Base-by-base conservation (phyloP, 371 early-diverging fungal species). In the Mucor mucedo region DNA sequence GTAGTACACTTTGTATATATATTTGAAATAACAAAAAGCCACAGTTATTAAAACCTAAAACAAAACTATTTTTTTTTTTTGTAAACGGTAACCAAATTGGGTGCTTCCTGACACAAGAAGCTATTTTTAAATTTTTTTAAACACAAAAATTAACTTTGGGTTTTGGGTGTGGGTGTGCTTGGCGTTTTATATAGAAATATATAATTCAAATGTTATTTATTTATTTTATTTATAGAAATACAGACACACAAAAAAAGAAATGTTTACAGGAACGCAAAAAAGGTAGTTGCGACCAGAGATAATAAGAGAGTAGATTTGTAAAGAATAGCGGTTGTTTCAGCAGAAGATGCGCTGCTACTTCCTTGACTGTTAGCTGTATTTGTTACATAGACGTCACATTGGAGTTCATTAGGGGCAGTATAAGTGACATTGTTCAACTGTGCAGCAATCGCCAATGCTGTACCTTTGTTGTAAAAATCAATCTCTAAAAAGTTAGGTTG, bases 401-500 rank as follows among this genome's bases (percentile, higher is more conserved):
- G 52, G 10, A 74, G 57, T 47, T 62, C 33, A 21, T 39, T 11
- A n/a, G 55, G 56, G 8, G 32, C 39, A 3, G 16, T 58, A 65
- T 82, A 90, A 0, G 72, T 69, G 29, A 92, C 91, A 50, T 80
- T 80, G 69, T 93, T 93, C 27, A 90, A 55, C 39, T 74, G 55
- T 3, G 90, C 92, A 10, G 87, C 82, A 55, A 78, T 73, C 45
- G 78, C 56, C 55, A 87, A 63, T 5, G 86, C 49, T 5, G 69
- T 69, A 8, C 91, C 92, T 14, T 79, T 57, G 35, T 93, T 88
- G 64, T 88, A 93, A 71, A 87, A 93, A 74, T 93, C 93, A 4
- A 93, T 86, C 0, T 88, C 80, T 30, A 93, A 73, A 71, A 87
- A 93, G 70, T 84, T 92, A 48, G 91, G 89, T 58, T 78, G 75